Base-by-base conservation (phyloP, 345 rosid species). In the Melaleuca alternifolia region DNA sequence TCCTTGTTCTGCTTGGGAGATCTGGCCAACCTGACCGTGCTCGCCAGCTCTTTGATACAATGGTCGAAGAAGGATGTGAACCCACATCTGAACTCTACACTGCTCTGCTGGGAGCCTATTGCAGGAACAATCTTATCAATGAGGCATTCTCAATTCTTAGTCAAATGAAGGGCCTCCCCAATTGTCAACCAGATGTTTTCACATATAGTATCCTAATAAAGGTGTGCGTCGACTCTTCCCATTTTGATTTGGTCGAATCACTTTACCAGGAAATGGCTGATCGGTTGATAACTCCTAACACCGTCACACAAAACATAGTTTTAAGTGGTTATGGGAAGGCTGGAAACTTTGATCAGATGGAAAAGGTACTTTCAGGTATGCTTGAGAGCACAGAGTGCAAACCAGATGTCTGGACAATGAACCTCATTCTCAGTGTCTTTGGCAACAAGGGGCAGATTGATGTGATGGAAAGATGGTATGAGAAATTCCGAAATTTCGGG, bases 351-450 rank as follows among this genome's bases (percentile, higher is more conserved):
- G 98, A 96, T 41, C 94, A 93, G 90, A 96, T 97, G 99, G 98
- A 97, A 93, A 92, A 87, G 86, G 94, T 96, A 44, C 89, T 97
- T 37, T 92, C 95, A 0, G 96, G 92, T 52, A 96, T 97, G 98
- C 86, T 97, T 12, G 94, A 92, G 90, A 94, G 88, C 89, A 86
- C 89, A 7, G 85, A 87, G 10, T 91, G 96, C 87, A 96, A 91
- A 86, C 99, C 98, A 9, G 98, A 97, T 90, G 96, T 96, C 81
- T 97, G 99, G 99, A 97, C 98, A 15, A 94, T 96, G 98, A 96
- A 96, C 88, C 91, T 89, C 51, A 92, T 97, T 59, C 94, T 97
- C 54, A 91, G 96, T 59, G 94, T 97, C 88, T 97, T 96, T 89
- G 98, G 97, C 2, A 93, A 93, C 89, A 93, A 94, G 90, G 98